phyloP scores from a whole-genome alignment of 768 basidiomycete species.

The Suillus ampliporus region DNA sequence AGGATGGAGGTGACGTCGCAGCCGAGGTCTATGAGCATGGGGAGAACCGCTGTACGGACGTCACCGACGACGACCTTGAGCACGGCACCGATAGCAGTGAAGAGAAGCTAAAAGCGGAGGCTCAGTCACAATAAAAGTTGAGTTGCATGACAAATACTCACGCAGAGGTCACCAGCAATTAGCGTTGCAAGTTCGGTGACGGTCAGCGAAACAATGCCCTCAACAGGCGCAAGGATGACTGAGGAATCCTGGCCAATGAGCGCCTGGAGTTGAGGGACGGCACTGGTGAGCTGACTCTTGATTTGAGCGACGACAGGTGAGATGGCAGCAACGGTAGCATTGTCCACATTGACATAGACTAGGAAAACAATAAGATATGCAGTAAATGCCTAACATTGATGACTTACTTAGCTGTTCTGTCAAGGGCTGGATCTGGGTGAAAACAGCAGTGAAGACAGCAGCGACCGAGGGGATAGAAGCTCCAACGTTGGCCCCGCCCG shows the following conservation, averaged over 20 bases:
- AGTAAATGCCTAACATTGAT: too few relatives aligned
- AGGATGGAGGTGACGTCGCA: conserved; percentile 4
- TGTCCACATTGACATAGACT: conserved; percentile 32
- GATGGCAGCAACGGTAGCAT: conserved; percentile 29
- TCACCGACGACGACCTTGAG: conserved; percentile 23
- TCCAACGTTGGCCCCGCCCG: conserved; percentile 1
- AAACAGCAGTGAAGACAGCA: conserved; percentile 30
- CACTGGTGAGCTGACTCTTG: conserved; percentile 26
- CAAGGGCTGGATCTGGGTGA: conserved; percentile 20
- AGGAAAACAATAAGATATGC: conserved; percentile 8
- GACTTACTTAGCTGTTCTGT: conserved; percentile 34
- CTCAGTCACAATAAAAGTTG: background rate
- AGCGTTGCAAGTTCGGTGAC: conserved; percentile 31
- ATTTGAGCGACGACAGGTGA: conserved; percentile 28
- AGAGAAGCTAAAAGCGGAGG: conserved; percentile 27
- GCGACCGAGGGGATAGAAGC: conserved; percentile 24
- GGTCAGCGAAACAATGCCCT: conserved; percentile 29
- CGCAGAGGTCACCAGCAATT: conserved; percentile 28
- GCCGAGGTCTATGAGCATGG: conserved; percentile 27
- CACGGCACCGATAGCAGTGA: conserved; percentile 31
- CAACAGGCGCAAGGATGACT: conserved; percentile 31
- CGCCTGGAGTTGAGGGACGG: conserved; percentile 27
- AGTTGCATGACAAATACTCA: conserved; percentile 15
- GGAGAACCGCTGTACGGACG: conserved; percentile 21
- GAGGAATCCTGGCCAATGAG: conserved; percentile 29